A percentile compares a stretch with the other conserved stretches of the same genome.
These are phyloP conservation scores for Paramecium sonneborni DNA, from an alignment of 73 alveolate species.

Conservation along the genomic window DNA sequence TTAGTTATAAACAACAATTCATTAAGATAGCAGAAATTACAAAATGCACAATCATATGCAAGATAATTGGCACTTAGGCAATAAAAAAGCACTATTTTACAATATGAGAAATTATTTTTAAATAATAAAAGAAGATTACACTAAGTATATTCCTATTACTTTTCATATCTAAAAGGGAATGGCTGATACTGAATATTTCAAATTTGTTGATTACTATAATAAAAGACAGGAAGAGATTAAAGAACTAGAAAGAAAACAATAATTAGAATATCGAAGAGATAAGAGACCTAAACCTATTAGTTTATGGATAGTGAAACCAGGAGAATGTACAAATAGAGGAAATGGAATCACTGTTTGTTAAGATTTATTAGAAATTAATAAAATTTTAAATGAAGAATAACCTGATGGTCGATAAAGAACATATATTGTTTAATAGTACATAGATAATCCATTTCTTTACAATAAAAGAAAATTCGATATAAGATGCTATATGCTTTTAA, in stretches of 20 bases:
- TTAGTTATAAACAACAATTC: background rate
- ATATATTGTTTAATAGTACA: constrained; percentile 70
- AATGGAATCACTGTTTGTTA: constrained; percentile 70
- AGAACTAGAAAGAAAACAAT: constrained; percentile 59
- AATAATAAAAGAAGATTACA: constrained; percentile 72
- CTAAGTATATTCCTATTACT: constrained; percentile 79
- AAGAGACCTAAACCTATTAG: constrained; percentile 35
- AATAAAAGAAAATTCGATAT: constrained; percentile 79
- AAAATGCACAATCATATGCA: constrained; percentile 76
- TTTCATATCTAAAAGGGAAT: constrained; percentile 79
- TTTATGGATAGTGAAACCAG: constrained; percentile 92
- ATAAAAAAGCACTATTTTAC: constrained; percentile 83
- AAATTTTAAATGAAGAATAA: constrained; percentile 62
- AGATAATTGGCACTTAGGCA: constrained; percentile 75
- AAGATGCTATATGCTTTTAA: constrained; percentile 70
- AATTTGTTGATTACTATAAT: constrained; percentile 64
- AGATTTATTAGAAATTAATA: constrained; percentile 67
- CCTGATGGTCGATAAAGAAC: constrained; percentile 59
- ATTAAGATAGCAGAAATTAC: background rate
- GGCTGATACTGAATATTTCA: constrained; percentile 70
- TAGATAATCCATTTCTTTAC: constrained; percentile 75
- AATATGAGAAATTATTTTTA: constrained; percentile 83
- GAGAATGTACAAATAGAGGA: constrained; percentile 92
- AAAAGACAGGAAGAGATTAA: constrained; percentile 56
- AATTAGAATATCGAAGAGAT: constrained; percentile 43